Base-by-base conservation (phyloP, 2,329 filamentous ascomycete species). In the Leptosphaerulina australis region DNA sequence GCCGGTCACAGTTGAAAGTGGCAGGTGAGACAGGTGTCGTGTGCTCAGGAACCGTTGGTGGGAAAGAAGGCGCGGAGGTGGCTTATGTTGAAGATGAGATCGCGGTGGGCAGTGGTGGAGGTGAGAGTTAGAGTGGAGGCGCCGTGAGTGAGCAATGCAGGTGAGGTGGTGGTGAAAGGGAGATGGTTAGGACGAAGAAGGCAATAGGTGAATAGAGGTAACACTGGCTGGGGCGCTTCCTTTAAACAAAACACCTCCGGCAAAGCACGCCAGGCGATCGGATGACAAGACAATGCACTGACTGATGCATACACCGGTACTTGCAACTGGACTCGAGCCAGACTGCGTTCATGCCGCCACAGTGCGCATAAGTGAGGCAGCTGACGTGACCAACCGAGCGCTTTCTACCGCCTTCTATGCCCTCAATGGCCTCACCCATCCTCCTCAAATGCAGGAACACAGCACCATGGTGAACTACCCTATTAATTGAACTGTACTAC, bases 231-330 rank as follows among this genome's bases (percentile, higher is more conserved):
- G 35, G 48, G 41, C 43, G 48, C 48, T 51, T 46, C 48, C 41
- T 51, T 46, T 51, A 51, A 46, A 24, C 41, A 51, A 26, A 41
- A 9, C 36, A 36, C 14, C 38, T 31, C 48, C 48, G 48, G 48
- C 48, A 35, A 51, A 51, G 48, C 41, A 51, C 41, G 48, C 41
- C 48, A 46, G 41, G 30, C 48, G 30, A 26, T 41, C 48, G 41
- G 48, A 51, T 41, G 48, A 45, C 48, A 46, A 46, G 48, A 51
- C 48, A 45, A 51, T 46, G 48, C 48, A 51, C 48, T 51, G 40
- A 50, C 39, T 40, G 47, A 34, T 38, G 41, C 29, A 35, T 20
- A 21, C 22, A n/a, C 30, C 30, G 18, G 20, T n/a, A 31, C 48
- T 50, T 40, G 40, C 40, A 44, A n/a, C 35, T 34, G 35, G 47